Percentiles rank a stretch among this genome's conserved stretches.
phyloP scores from a whole-genome alignment of 2,329 filamentous ascomycete genomes.

The Decorospora gaudefroyi region DNA sequence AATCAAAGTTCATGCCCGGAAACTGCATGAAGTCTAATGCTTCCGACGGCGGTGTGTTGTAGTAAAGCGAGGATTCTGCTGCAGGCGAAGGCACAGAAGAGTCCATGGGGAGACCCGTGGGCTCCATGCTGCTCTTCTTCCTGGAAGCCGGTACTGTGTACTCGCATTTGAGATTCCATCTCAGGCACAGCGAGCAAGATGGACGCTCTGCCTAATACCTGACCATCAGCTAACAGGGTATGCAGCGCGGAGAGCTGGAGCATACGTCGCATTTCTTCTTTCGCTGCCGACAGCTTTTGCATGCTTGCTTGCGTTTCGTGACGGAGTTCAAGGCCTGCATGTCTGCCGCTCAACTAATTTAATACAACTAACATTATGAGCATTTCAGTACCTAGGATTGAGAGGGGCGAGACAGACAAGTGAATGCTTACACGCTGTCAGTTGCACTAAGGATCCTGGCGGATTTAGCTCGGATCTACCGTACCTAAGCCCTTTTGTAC shows the following conservation, averaged over 20 bases:
- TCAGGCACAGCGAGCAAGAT: conserved; percentile 30
- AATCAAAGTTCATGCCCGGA: conserved; percentile 19
- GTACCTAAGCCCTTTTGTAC: too few relatives aligned
- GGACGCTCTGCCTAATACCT: conserved; percentile 29
- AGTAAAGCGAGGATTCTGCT: neutral
- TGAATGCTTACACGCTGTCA: neutral
- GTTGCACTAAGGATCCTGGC: neutral
- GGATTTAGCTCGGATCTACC: conserved; percentile 16
- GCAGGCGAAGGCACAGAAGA: neutral
- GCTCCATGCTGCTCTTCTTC: neutral
- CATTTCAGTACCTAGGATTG: too few relatives aligned
- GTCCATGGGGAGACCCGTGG: neutral
- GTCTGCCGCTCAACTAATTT: neutral
- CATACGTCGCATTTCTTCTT: conserved; percentile 43
- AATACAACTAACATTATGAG: too few relatives aligned
- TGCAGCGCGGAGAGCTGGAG: conserved; percentile 6
- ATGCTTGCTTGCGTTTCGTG: conserved; percentile 43
- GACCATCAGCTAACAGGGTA: conserved; percentile 13
- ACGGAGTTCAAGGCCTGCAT: conserved; percentile 32
- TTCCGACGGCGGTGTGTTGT: neutral
- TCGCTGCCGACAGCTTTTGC: conserved; percentile 39
- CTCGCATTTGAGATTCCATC: conserved; percentile 32
- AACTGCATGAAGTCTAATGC: conserved; percentile 13
- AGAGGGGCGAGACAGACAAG: neutral
- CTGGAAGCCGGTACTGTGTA: conserved; percentile 16